A percentile compares a stretch with the other conserved stretches of the same genome.
Conservation (phyloP, 1,139 yeast genomes). For the Zygosaccharomyces pseudobailii region DNA sequence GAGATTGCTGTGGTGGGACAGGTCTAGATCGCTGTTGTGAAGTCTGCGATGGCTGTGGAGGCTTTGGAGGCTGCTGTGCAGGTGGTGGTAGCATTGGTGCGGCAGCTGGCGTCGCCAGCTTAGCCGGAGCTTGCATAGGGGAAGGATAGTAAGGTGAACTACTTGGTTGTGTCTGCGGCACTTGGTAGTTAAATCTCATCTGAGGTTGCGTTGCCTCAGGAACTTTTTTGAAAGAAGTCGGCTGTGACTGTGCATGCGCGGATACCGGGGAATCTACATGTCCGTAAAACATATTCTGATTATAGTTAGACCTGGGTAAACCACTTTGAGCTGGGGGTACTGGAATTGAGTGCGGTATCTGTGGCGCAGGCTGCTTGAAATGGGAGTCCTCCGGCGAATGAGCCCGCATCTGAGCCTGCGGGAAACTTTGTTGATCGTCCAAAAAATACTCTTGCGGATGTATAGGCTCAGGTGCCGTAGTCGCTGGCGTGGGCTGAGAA, state of each 20-base stretch:
- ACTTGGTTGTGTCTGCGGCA: conserved; percentile 3
- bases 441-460: conserved; percentile 3
- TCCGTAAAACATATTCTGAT: conserved; percentile 1
- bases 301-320: not conserved
- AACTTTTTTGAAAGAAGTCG: not conserved
- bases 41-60: conserved; percentile 4
- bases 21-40: conserved; percentile 8
- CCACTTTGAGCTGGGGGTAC: not conserved
- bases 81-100: not conserved
- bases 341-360: not conserved
- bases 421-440: conserved; percentile 3
- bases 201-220: not conserved
- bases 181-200: conserved; percentile 2
- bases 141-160: conserved; percentile 1
- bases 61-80: conserved; percentile 1
- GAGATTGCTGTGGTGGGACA: conserved; percentile 1
- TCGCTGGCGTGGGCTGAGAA: not conserved
- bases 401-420: not conserved
- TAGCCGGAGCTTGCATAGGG: not conserved
- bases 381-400: conserved; percentile 5
- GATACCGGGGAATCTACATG: conserved; percentile 2
- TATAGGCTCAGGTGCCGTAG: conserved; percentile 1
- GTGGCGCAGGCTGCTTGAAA: conserved; percentile 3
- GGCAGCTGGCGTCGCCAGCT: not conserved
- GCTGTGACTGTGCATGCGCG: not conserved